Base-by-base conservation (phyloP, 495 filamentous ascomycete genomes). In the Hamigera avellanea region DNA sequence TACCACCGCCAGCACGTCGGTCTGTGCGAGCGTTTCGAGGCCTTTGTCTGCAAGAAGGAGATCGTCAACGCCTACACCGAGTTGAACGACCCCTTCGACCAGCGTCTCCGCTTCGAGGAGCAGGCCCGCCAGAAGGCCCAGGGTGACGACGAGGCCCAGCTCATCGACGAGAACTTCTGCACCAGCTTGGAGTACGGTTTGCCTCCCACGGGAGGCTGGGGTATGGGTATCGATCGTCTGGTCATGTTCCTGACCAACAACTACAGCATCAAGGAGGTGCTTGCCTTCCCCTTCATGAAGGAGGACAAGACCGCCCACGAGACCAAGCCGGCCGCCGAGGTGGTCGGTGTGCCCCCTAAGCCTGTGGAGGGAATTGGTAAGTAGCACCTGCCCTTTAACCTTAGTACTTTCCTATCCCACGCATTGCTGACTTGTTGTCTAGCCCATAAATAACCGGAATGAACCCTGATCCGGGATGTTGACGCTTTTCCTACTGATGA, bases 161-260 rank as follows among this genome's bases (percentile, higher is more conserved):
- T 93, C 40, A 79, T 96, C 42, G 93, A 98, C 42, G 91, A 96
- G 75, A 84, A 76, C 52, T 95, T 94, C 73, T 82, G 84, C 52
- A 77, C 76, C 21, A 76, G 76, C 32, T 65, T 94, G 34, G 88
- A 95, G 59, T 87, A 81, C 50, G 86, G 83, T 35, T 64, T 96
- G 28, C 91, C 93, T 14, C 91, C 91, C 0, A 96, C 91, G 9
- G 91, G 86, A 58, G 91, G 93, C 16, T 96, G 83, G 80, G 93
- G 91, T 47, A 83, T 96, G 78, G 91, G 93, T 43, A 94, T 98
- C 50, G 91, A 98, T 64, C 83, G 87, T 42, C 56, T 95, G 52
- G 83, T 89, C 50, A 96, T 96, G 91, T 95, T 96, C 72, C 66
- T 96, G 49, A 95, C 93, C 32, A 74, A 96, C 62, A 80, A 93